Evolutionary conservation across 2,329 filamentous ascomycete species (phyloP), one percentile per base, ranked within the genome.

Genomic region (Septoria linicola): DNA sequence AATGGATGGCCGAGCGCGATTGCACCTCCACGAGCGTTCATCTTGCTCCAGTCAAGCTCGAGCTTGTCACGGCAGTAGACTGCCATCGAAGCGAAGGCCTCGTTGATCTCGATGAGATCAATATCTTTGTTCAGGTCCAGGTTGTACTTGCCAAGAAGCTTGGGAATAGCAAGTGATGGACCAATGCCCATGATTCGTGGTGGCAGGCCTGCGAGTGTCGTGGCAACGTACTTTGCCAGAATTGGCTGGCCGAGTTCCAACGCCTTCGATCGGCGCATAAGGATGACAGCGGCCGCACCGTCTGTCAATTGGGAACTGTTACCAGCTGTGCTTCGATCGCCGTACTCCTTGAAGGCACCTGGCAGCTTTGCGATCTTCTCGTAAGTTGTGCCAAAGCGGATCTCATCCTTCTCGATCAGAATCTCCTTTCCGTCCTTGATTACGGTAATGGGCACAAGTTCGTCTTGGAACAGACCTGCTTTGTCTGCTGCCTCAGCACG

Each of bases 151-250:
- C 74, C 82, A 10, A 96, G 76, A 20, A 95, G 76, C 67, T 85
- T 87, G 3, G 90, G 91, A 41, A 96, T 91, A 0, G 88, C 91
- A 20, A 95, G 66, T 0, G 88, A 88, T 0, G 91, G 91, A 0
- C 91, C 91, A 49, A 96, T 77, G 36, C 91, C 91, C 91, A 96
- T 96, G 88, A 66, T 95, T 87, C 0, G 89, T 88, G 49, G 76
- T 76, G 68, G 88, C 91, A 25, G 14, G 86, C 84, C 30, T 82
- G 79, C 1, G 8, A 57, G 45, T 4, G 58, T 42, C 2, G 87
- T 85, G 0, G 80, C 84, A 1, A 89, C 87, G 74, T 90, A 96
- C 69, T 87, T 89, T 30, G 85, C 91, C 51, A 95, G 82, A 63
- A 95, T 88, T 16, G 75, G 76, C 7, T 76, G 77, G 8, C 76